Evolutionary conservation across 805 yeast species (phyloP).

Genomic region (Saturnispora galanensis): DNA sequence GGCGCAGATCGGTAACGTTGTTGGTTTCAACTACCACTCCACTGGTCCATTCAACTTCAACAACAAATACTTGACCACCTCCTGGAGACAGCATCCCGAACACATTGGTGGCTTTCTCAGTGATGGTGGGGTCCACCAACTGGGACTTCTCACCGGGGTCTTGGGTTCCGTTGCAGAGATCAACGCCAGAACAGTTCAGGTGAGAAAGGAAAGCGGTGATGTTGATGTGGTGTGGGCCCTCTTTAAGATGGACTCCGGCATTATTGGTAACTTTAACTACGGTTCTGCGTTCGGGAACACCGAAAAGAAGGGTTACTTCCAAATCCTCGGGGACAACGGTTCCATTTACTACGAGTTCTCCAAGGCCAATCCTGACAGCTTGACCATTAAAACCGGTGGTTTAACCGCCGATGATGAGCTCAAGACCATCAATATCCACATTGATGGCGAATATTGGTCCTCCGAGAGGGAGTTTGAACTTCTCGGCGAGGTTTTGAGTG

Average conservation of each 20-base stretch:
- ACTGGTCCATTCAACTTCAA: constrained; percentile 61
- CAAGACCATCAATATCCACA: constrained; percentile 24
- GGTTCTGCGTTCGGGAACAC: constrained; percentile 83
- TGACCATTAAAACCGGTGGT: constrained; percentile 41
- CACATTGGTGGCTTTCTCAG: constrained; percentile 89
- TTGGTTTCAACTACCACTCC: constrained; percentile 61
- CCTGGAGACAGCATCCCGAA: constrained; percentile 86
- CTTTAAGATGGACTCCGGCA: constrained; percentile 45
- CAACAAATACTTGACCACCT: constrained; percentile 55
- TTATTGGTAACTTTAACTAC: constrained; percentile 77
- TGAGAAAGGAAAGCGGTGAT: constrained; percentile 67
- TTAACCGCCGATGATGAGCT: constrained; percentile 42
- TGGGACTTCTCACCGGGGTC: constrained; percentile 75
- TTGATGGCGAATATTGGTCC: constrained; percentile 36
- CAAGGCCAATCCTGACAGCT: constrained; percentile 34
- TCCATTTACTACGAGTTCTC: constrained; percentile 59
- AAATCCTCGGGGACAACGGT: constrained; percentile 73
- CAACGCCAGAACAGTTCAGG: constrained; percentile 69
- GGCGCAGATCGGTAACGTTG: constrained; percentile 61
- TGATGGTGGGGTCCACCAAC: constrained; percentile 96
- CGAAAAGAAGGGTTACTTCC: constrained; percentile 54
- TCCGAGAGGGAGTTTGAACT: constrained; percentile 37
- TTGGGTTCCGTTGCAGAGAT: constrained; percentile 66
- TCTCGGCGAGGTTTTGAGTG: constrained; percentile 30
- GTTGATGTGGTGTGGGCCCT: constrained; percentile 76